Base-by-base conservation (phyloP, 192 early-diverging fungal genomes). In the Dispira simplex region DNA sequence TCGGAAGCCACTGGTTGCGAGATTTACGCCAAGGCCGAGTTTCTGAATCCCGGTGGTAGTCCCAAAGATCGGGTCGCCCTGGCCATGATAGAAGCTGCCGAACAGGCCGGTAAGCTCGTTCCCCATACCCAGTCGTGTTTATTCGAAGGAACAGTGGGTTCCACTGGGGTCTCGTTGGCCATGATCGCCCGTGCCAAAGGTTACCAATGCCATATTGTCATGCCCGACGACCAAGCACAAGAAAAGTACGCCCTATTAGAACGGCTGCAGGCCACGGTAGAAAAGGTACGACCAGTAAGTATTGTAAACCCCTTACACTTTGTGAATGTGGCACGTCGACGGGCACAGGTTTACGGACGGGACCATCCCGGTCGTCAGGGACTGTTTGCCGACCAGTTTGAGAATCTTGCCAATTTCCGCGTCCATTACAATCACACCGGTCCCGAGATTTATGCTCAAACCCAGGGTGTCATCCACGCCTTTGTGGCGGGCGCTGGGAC, bases 61-160 rank as follows among this genome's bases (percentile, higher is more conserved):
- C 81, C 91, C 13, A 98, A 98, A 70, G 96, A 98, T 76, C 73
- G 96, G 26, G 87, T 95, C 0, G 96, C 96, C 10, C 75, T 97
- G 51, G 80, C 83, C 51, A 85, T 96, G 63, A 83, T 98, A 46
- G 76, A 83, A 44, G 79, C 81, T 16, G 92, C 91, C 3, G 94
- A 97, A 67, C 44, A 51, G 1, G 27, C 66, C 8, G 88, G 88
- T 8, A 65, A 83, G 12, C 79, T 98, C 45, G 67, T 60, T 1
- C 92, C 93, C 46, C 77, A 88, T 60, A 82, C 79, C 14, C 85
- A 82, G 28, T 84, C 79, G 44, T 86, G 86, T 12, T 83, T 98
- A 25, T 92, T 92, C 70, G 96, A 98, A 64, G 94, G 94, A 32
- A 99, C 96, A 0, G 90, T 93, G 12, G 96, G 96, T 8, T 91